A percentile compares a stretch with the other conserved stretches of the same genome.
These are phyloP conservation scores for Paramecium bursaria DNA, from an alignment of 73 alveolate species.

Conservation along the genomic window DNA sequence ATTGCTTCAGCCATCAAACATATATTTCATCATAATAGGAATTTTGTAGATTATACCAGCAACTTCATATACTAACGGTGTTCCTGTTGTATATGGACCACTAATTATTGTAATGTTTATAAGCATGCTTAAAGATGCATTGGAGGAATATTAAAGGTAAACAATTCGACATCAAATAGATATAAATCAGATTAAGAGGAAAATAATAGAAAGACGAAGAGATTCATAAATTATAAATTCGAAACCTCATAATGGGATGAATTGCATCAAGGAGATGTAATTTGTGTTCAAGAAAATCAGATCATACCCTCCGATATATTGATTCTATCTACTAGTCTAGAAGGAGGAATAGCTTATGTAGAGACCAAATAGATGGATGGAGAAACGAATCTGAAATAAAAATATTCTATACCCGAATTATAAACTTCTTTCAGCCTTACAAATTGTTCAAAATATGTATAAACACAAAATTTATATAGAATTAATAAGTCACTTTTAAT, in stretches of 20 bases:
- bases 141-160: slow-evolving; percentile 94
- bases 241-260: slow-evolving; percentile 15
- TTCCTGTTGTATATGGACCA: slow-evolving; percentile 62
- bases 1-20: slow-evolving; percentile 79
- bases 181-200: slow-evolving; percentile 86
- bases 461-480: slow-evolving; percentile 55
- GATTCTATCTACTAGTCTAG: slow-evolving; percentile 59
- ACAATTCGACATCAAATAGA: slow-evolving; percentile 12
- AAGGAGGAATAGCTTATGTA: slow-evolving; percentile 72
- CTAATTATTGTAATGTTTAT: slow-evolving; percentile 83
- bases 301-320: slow-evolving; percentile 82
- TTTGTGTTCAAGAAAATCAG: slow-evolving; percentile 70
- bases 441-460: slow-evolving; percentile 39
- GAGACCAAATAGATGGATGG: slow-evolving; percentile 95
- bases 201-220: slow-evolving; percentile 73
- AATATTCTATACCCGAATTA: slow-evolving; percentile 57
- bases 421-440: slow-evolving; percentile 8
- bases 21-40: slow-evolving; percentile 78
- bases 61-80: slow-evolving; percentile 69
- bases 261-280: slow-evolving; percentile 46
- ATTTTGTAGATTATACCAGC: slow-evolving; percentile 72
- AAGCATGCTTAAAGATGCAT: slow-evolving; percentile 88
- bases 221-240: background rate
- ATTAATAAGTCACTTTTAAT: slow-evolving; percentile 70
- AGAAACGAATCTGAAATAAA: slow-evolving; percentile 90